Base-by-base conservation (phyloP, 441 rosid species). In the Flueggea neowawraea region DNA sequence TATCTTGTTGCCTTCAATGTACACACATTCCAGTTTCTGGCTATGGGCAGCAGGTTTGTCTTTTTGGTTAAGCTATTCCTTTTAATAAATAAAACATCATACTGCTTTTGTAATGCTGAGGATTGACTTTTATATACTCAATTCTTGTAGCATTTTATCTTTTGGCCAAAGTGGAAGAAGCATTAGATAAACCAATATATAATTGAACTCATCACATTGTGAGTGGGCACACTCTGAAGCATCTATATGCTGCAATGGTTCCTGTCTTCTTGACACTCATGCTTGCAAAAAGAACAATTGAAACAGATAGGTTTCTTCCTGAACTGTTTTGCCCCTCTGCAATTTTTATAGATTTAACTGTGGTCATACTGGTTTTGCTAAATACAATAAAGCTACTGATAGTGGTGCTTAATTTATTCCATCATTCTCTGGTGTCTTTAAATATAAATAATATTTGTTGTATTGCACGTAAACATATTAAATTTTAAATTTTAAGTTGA, bases 201-300 rank as follows among this genome's bases (percentile, higher is more conserved):
- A 74, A 73, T 43, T 90, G 88, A 96, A 93, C 95, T 32, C 82
- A 78, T 71, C 84, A 93, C 54, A 71, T 88, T 66, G 72, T 93
- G 12, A 86, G 98, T 72, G 98, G 96, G 16, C 98, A 93, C 73
- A 88, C 97, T 31, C 73, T 90, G 48, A 93, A 90, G 79, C 98
- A 90, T 70, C 66, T 93, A 64, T 93, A 85, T 33, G 98, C 97
- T 5, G 96, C 98, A 39, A 93, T 87, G 98, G 96, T 93, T 72
- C 98, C 96, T 3, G 73, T 93, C 61, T 88, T 93, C 76, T 77
- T 93, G 80, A 80, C 95, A 11, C 87, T 90, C 60, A 90, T 90
- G 96, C 95, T 93, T 61, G 92, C 90, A 2, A 90, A 84, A 75
- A 85, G 98, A 67, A 82, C 71, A 10, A 65, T 85, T 61, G 80